phyloP scores from a whole-genome alignment of 345 rosid genomes.

The Turritis glabra region DNA sequence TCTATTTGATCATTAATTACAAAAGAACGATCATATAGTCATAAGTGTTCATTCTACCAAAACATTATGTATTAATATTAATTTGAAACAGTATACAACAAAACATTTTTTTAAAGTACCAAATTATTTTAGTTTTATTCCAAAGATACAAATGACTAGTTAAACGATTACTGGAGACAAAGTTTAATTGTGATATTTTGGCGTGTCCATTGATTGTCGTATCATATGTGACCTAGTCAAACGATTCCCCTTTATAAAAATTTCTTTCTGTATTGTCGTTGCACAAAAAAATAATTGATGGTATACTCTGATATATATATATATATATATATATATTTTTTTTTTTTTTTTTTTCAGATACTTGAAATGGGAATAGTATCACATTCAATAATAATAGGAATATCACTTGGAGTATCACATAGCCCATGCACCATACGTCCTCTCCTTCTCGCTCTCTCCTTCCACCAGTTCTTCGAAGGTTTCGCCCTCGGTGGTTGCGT shows the following conservation, averaged over 20 bases:
- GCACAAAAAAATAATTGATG: not conserved
- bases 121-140: too few relatives aligned
- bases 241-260: not conserved
- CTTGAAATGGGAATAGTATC: slow-evolving; percentile 94
- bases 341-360: too few relatives aligned
- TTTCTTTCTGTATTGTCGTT: not conserved
- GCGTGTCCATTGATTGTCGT: not conserved
- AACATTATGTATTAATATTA: too few relatives aligned
- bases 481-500: slow-evolving; percentile 94
- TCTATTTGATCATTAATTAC: not conserved
- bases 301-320: not conserved
- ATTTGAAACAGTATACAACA: too few relatives aligned
- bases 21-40: not conserved
- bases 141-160: too few relatives aligned
- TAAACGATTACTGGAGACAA: not conserved
- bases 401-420: slow-evolving; percentile 84
- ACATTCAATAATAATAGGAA: slow-evolving; percentile 85
- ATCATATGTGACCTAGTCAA: not conserved
- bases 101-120: too few relatives aligned
- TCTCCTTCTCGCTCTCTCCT: slow-evolving; percentile 78
- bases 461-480: slow-evolving; percentile 98
- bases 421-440: slow-evolving; percentile 91
- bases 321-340: too few relatives aligned
- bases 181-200: not conserved
- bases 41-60: not conserved